Percentiles rank a stretch among this genome's conserved stretches.
Evolutionary conservation across 2,329 filamentous ascomycete genomes (phyloP).

Genomic region (Aspergillus brunneoviolaceus): DNA sequence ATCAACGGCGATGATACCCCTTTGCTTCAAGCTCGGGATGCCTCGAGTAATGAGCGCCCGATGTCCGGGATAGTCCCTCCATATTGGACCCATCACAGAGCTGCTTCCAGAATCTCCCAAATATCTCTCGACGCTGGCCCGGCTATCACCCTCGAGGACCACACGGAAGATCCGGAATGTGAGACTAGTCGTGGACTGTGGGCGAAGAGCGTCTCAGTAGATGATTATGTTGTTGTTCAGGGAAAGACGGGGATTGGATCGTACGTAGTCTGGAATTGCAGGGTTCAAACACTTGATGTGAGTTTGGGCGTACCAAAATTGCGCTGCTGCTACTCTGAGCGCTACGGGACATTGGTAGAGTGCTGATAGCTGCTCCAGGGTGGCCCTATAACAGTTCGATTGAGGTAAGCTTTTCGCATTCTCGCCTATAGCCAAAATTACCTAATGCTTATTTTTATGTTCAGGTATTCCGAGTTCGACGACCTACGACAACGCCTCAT

Average conservation of each 20-base stretch:
- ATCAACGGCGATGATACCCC: slow-evolving; percentile 15
- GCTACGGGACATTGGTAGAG: not conserved
- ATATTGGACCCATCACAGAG: slow-evolving; percentile 48
- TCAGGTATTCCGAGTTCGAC: slow-evolving; percentile 89
- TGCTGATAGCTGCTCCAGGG: slow-evolving; percentile 43
- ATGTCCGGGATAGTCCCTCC: slow-evolving; percentile 41
- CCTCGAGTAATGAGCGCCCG: slow-evolving; percentile 24
- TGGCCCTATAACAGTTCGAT: slow-evolving; percentile 58
- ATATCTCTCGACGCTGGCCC: slow-evolving; percentile 40
- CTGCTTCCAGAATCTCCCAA: slow-evolving; percentile 43
- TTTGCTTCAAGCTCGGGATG: slow-evolving; percentile 17
- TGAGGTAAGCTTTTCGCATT: slow-evolving; percentile 48
- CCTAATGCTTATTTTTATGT: slow-evolving; percentile 18
- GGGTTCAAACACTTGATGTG: slow-evolving; percentile 80
- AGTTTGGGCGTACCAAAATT: slow-evolving; percentile 33
- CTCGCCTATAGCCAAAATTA: not conserved
- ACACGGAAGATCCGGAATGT: slow-evolving; percentile 58
- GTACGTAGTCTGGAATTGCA: slow-evolving; percentile 93
- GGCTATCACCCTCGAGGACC: slow-evolving; percentile 62
- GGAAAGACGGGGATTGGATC: slow-evolving; percentile 68
- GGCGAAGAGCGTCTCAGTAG: slow-evolving; percentile 61
- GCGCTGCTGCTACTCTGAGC: not conserved
- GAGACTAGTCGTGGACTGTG: slow-evolving; percentile 60
- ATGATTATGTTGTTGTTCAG: slow-evolving; percentile 62
- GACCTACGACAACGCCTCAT: slow-evolving; percentile 72